Evolutionary conservation across 176 grass and related monocot genomes (phyloP), one percentile per base, ranked within the genome.

Genomic region (Elymus sibiricus): DNA sequence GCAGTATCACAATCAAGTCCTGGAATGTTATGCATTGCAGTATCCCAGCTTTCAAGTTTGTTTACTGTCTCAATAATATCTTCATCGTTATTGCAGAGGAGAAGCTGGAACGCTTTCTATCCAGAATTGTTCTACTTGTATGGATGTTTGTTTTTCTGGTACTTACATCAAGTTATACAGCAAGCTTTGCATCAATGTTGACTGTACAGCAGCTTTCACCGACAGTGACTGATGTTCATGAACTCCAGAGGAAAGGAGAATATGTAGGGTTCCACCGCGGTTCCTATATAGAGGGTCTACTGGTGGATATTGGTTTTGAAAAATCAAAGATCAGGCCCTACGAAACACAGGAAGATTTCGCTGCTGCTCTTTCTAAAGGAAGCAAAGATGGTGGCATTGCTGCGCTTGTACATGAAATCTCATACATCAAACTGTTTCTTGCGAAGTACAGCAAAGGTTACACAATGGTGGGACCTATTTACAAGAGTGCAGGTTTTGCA

Each of bases 91-190:
- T 86, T 83, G 86, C 65, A 92, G 90, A 68, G 22, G 86, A 86
- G 14, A 92, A 83, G 82, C 22, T 92, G 17, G 22, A 92, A 28
- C 65, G 53, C 21, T 51, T 79, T 69, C 85, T 94, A 6, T 94
- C 92, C 6, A 86, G 63, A 62, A 21, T 74, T 40, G 76, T 85
- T 26, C 56, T 82, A 28, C 76, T 82, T 66, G 84, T 84, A 58
- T 91, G 84, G 87, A 34, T 77, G 42, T 80, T 87, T 77, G 78
- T 92, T 13, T 58, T 94, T 35, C 61, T 92, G 21, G 64, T 92
- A 69, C 87, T 94, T 53, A 72, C 87, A 19, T 88, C 90, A 70
- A 94, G 90, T 34, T 94, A 94, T 37, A 94, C 90, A 64, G 93
- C 93, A 82, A 92, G 82, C 49, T 68, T 94, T 39, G 40, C 93